Percentiles rank a stretch among this genome's conserved stretches.
These are phyloP conservation scores for Paramyrothecium sp. DNA, from an alignment of 2,329 filamentous ascomycete species.

Conservation along the genomic window DNA sequence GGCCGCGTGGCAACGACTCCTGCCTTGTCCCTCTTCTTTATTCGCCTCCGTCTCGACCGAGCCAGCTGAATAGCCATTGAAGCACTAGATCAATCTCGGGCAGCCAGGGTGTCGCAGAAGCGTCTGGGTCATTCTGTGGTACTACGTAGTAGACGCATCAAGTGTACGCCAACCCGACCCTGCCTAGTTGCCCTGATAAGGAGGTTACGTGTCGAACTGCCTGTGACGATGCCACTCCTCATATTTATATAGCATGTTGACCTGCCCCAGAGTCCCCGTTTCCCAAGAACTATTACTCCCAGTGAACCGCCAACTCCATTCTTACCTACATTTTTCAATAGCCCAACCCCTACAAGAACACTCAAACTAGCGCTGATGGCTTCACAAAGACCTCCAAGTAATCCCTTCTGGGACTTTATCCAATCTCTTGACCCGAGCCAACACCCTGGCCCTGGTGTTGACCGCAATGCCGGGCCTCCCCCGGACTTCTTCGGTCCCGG, in stretches of 20 bases:
- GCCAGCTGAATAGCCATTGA: background rate
- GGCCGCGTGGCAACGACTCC: background rate
- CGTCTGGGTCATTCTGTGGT: background rate
- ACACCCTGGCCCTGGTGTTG: slow-evolving; percentile 33
- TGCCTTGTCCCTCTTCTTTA: background rate
- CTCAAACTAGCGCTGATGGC: slow-evolving; percentile 13
- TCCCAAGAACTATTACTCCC: background rate
- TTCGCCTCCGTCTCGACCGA: background rate
- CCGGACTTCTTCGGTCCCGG: slow-evolving; percentile 23
- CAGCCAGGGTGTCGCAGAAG: background rate
- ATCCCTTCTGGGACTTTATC: slow-evolving; percentile 34
- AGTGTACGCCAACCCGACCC: background rate
- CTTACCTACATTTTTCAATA: slow-evolving; percentile 3
- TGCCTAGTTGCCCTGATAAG: background rate
- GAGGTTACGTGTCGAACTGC: background rate
- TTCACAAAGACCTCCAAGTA: slow-evolving; percentile 12
- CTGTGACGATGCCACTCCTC: background rate
- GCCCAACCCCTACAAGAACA: background rate
- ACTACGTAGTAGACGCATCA: background rate
- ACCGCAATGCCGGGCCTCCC: slow-evolving; percentile 28
- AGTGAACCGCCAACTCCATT: background rate
- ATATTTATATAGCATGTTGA: background rate
- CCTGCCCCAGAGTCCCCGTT: background rate
- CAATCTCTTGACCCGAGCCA: slow-evolving; percentile 29
- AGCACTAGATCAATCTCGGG: background rate